Base-by-base conservation (phyloP, 192 early-diverging fungal species). In the Pilobolus umbonatus region DNA sequence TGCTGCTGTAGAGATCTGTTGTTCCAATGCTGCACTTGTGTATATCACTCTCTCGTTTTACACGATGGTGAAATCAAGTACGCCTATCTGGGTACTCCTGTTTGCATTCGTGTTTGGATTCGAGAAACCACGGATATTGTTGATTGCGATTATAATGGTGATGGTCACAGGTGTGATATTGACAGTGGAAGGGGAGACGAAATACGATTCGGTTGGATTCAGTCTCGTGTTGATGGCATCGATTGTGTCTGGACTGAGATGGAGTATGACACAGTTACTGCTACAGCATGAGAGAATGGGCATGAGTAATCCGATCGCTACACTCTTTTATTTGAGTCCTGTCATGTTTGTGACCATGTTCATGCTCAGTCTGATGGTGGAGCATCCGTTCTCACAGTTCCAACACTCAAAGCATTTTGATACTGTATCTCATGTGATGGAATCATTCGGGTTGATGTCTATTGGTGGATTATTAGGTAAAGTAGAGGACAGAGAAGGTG, bases 1-100 rank as follows among this genome's bases (percentile, higher is more conserved):
- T 14, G 87, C 92, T 15, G 89, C 88, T 15, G 57, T 91, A 25
- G 92, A 94, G 55, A 91, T 94, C 62, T 85, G 88, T 38, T 79
- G 89, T 65, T 81, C 88, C 5, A 94, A 94, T 73, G 79, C 82
- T 11, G 84, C 83, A 32, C 79, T 94, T 34, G 80, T 89, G 71
- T 78, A 74, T 61, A 88, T 94, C 48, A 84, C 92, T 5, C 77
- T 94, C 15, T 82, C 86, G 17, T 92, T 94, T 65, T 92, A 92
- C 67, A 94, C 85, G 12, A 83, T 87, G 79, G 78, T 87, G 40
- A 87, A 87, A 61, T 83, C 81, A 15, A 77, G 79, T 35, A 80
- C 81, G 12, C 85, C 85, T 11, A 75, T 84, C 48, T 84, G 79
- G 80, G 80, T 85, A 21, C 72, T 94, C 19, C 26, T 89, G 0